phyloP scores from a whole-genome alignment of 805 yeast species.

The Ogataea parapolymorpha region DNA sequence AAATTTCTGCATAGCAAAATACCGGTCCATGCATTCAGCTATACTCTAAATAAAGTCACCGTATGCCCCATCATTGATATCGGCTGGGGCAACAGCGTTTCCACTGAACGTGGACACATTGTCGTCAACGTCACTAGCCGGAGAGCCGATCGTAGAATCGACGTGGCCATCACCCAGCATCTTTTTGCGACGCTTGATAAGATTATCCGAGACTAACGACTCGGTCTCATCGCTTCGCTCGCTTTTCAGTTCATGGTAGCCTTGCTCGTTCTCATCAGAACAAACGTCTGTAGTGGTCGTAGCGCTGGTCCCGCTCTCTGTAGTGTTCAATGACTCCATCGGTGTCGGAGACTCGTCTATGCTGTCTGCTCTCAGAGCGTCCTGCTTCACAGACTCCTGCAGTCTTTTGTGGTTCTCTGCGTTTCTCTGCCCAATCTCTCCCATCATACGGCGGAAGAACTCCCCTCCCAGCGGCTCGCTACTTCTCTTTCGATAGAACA shows the following conservation, averaged over 20 bases:
- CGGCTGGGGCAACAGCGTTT: slow-evolving; percentile 26
- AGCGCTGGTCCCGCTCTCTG: slow-evolving; percentile 2
- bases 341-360: slow-evolving; percentile 10
- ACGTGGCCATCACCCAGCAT: slow-evolving; percentile 13
- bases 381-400: background rate
- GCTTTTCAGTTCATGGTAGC: slow-evolving; percentile 3
- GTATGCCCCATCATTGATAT: slow-evolving; percentile 12
- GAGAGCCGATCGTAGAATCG: slow-evolving; percentile 30
- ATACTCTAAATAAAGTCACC: slow-evolving; percentile 10
- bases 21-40: background rate
- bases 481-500: slow-evolving; percentile 70
- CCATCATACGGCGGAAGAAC: slow-evolving; percentile 38
- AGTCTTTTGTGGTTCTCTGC: slow-evolving; percentile 4
- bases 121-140: slow-evolving; percentile 32
- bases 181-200: slow-evolving; percentile 23
- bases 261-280: slow-evolving; percentile 11
- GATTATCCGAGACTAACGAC: slow-evolving; percentile 7
- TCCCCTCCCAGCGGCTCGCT: slow-evolving; percentile 45
- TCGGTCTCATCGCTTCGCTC: slow-evolving; percentile 6
- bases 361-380: background rate
- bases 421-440: slow-evolving; percentile 33
- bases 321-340: background rate
- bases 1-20: slow-evolving; percentile 2
- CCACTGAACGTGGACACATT: slow-evolving; percentile 30
- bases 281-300: slow-evolving; percentile 9